Evolutionary conservation across 2,329 filamentous ascomycete genomes (phyloP).

Genomic region (Aspergillus melleus): DNA sequence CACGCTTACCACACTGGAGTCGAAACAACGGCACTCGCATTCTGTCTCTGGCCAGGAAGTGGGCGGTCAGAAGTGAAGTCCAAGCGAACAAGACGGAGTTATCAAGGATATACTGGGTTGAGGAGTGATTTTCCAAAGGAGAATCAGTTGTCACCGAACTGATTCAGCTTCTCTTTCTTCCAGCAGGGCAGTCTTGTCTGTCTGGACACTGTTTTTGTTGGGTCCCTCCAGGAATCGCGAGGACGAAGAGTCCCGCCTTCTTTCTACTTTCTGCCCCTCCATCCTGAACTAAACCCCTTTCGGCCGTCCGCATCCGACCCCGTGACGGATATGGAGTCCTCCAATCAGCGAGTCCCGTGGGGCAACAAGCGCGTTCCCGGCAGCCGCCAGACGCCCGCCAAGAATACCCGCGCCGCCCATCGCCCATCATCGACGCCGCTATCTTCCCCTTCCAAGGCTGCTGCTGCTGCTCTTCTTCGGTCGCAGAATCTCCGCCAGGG

Average conservation of each 20-base stretch:
- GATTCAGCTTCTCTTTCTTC: not conserved
- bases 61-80: constrained; percentile 1
- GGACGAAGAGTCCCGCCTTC: not conserved
- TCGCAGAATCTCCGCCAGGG: constrained; percentile 20
- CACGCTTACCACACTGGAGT: constrained; percentile 60
- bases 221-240: too few species aligned
- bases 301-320: constrained; percentile 18
- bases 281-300: constrained; percentile 14
- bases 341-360: constrained; percentile 19
- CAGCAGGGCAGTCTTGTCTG: too few species aligned
- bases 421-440: constrained; percentile 6
- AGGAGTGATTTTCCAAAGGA: not conserved
- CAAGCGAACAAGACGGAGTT: not conserved
- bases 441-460: not conserved
- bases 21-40: constrained; percentile 82
- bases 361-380: constrained; percentile 16
- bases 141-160: not conserved
- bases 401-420: constrained; percentile 6
- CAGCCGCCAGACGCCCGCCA: constrained; percentile 8
- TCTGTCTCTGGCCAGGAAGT: constrained; percentile 18
- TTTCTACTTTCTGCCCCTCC: constrained; percentile 15
- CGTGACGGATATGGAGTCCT: constrained; percentile 14
- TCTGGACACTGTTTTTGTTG: too few species aligned
- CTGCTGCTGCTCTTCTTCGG: not conserved
- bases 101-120: not conserved